A percentile compares a stretch with the other conserved stretches of the same genome.
Conservation (phyloP, 2,329 filamentous ascomycete genomes). For the Fusarium sp. region DNA sequence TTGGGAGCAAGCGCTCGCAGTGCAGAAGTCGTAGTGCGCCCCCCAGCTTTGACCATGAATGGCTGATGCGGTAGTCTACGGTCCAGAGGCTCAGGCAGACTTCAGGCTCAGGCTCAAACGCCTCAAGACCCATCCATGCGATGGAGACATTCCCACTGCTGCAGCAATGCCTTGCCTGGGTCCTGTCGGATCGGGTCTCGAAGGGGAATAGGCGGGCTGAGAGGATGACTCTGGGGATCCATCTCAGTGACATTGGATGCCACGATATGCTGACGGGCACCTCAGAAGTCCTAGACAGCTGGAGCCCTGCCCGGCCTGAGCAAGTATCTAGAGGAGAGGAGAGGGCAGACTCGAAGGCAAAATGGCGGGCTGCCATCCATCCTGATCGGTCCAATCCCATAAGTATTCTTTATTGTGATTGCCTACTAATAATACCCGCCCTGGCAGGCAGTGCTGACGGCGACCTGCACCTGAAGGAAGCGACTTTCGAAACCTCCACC, state of each 20-base stretch:
- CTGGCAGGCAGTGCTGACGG: slow-evolving; percentile 35
- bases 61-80: not conserved
- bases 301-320: not conserved
- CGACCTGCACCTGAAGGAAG: slow-evolving; percentile 30
- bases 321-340: not conserved
- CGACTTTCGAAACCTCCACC: slow-evolving; percentile 34
- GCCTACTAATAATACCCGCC: slow-evolving; percentile 23
- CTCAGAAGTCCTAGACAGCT: not conserved
- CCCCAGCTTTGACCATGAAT: slow-evolving; percentile 27
- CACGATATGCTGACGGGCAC: slow-evolving; percentile 10
- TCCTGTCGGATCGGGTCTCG: slow-evolving; percentile 8
- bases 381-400: not conserved
- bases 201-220: slow-evolving; percentile 8
- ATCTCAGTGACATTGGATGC: slow-evolving; percentile 26
- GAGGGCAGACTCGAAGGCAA: slow-evolving; percentile 1
- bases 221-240: slow-evolving; percentile 13
- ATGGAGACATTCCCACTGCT: slow-evolving; percentile 24
- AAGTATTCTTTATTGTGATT: slow-evolving; percentile 5
- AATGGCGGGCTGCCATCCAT: not conserved
- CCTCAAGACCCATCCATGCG: slow-evolving; percentile 11
- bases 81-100: slow-evolving; percentile 32
- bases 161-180: slow-evolving; percentile 14
- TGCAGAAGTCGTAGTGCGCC: slow-evolving; percentile 7
- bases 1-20: slow-evolving; percentile 1
- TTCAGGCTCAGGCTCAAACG: slow-evolving; percentile 27